Evolutionary conservation across 805 yeast species (phyloP), one percentile per base, ranked within the genome.

Genomic region (Sugiyamaella chiloensis): DNA sequence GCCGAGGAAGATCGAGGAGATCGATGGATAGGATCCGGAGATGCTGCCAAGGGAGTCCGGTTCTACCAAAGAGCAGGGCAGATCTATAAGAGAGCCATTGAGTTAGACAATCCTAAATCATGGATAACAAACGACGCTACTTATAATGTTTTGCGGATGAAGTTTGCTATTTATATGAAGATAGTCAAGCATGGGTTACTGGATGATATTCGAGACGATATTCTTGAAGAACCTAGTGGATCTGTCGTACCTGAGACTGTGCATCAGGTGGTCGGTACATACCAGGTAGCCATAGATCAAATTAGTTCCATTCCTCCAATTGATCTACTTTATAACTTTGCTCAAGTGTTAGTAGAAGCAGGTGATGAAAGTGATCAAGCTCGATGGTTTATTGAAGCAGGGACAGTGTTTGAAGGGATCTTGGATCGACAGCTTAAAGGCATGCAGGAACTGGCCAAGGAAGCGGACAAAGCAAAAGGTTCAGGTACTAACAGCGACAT

Each of bases 1-100:
- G 68, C 68, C 8, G 80, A 78, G 47, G 91, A 84, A 59, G 90
- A 84, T 50, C 74, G 78, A n/a, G 91, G 87, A 0, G 90, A 84
- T 58, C 62, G 90, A 40, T 85, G 89, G 88, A 60, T 79, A 4
- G 69, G 78, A 1, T 79, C 87, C 0, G 54, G 52, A 17, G 90
- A 84, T 55, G 60, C 82, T 4, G 66, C 84, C 8, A 84, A 85
- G 54, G 76, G 82, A 0, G 61, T 84, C 9, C 61, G 90, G 32
- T 83, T 83, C 54, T 84, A 82, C 60, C 82, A 81, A 54, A 66
- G 73, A 43, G 83, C 88, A 0, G 76, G 69, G 52, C 60, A 59
- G 8, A 54, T 61, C 35, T 83, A 83, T 55, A 46, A 52, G 2
- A 55, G 55, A 27, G 73, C 80, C 1, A 60, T 73, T 9, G 44